Conservation (phyloP, 306 rosid genomes). For the Vicia sativa region DNA sequence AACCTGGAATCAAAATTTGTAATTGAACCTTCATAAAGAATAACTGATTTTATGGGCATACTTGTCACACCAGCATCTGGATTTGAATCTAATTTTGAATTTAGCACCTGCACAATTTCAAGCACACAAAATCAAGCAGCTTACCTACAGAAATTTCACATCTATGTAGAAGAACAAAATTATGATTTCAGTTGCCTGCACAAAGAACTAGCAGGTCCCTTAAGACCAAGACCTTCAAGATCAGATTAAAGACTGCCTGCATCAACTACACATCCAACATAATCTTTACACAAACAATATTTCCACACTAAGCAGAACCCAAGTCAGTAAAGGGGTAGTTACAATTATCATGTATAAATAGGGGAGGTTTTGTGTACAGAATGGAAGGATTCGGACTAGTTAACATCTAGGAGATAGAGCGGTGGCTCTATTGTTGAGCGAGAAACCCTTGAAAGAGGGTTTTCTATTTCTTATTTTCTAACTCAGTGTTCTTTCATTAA, state of each 20-base stretch:
- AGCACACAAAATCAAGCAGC: conserved; percentile 37
- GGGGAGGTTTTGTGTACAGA: not conserved
- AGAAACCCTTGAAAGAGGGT: conserved; percentile 2
- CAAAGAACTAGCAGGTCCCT: conserved; percentile 17
- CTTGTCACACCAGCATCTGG: conserved; percentile 42
- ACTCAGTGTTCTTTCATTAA: not conserved
- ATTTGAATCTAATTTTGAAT: conserved; percentile 65
- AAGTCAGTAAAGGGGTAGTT: conserved; percentile 2
- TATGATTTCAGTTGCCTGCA: conserved; percentile 2
- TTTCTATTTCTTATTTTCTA: conserved; percentile 1
- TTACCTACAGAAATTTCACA: conserved; percentile 33
- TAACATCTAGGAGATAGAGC: not conserved
- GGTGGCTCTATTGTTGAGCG: conserved; percentile 5
- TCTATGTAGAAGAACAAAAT: not conserved
- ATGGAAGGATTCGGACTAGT: not conserved
- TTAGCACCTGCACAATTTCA: conserved; percentile 63
- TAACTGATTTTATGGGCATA: conserved; percentile 54
- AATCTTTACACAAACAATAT: conserved; percentile 28
- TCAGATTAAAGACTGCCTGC: conserved; percentile 19
- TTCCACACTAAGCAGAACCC: conserved; percentile 7
- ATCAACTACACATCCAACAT: conserved; percentile 32
- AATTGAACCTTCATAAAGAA: conserved; percentile 90
- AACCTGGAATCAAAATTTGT: conserved; percentile 68
- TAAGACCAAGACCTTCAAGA: conserved; percentile 27
- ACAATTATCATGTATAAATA: not conserved